Evolutionary conservation across 73 alveolate genomes (phyloP).

Genomic region (Paramecium sexaurelia): DNA sequence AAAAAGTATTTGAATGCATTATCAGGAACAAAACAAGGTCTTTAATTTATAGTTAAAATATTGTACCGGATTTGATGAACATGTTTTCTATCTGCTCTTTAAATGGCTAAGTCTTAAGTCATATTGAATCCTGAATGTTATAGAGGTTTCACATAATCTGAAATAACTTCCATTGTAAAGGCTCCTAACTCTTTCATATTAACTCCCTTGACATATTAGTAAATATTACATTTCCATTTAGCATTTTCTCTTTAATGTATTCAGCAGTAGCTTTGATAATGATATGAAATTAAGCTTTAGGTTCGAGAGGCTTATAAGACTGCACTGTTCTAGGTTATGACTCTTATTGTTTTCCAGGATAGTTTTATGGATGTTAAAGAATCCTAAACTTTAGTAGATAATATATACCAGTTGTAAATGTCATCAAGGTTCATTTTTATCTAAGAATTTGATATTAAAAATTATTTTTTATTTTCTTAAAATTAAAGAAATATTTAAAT

Average conservation of each 20-base stretch:
- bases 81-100: constrained; percentile 68
- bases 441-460: neutral
- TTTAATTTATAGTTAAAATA: neutral
- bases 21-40: constrained; percentile 69
- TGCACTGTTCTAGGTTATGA: constrained; percentile 61
- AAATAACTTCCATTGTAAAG: constrained; percentile 55
- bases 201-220: constrained; percentile 46
- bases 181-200: constrained; percentile 68
- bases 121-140: constrained; percentile 64
- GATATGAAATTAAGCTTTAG: constrained; percentile 67
- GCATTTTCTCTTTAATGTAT: constrained; percentile 63
- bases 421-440: constrained; percentile 62
- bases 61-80: constrained; percentile 54
- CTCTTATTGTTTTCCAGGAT: constrained; percentile 65
- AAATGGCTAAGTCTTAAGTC: constrained; percentile 50
- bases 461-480: neutral
- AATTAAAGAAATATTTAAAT: neutral
- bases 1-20: constrained; percentile 59
- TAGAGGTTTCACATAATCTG: constrained; percentile 59
- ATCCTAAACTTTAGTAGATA: constrained; percentile 14
- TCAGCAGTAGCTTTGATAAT: constrained; percentile 64
- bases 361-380: constrained; percentile 53
- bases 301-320: constrained; percentile 62
- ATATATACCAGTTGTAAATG: constrained; percentile 48
- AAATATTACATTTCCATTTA: constrained; percentile 56